A percentile compares a stretch with the other conserved stretches of the same genome.
phyloP scores from a whole-genome alignment of 2,329 filamentous ascomycete genomes.

The Lasiodiplodia theobromae region DNA sequence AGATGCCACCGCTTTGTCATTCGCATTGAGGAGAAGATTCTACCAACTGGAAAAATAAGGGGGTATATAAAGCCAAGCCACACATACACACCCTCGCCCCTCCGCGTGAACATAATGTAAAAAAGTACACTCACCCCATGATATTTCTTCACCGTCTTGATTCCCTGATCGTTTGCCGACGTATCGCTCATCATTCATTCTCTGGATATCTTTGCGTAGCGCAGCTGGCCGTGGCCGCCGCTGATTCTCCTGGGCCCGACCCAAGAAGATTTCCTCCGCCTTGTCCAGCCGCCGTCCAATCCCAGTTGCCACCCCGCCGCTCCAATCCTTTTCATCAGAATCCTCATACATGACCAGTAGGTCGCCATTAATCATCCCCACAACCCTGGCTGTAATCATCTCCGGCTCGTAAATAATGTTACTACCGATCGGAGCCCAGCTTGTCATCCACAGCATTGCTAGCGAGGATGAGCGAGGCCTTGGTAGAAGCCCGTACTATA shows the following conservation, averaged over 20 bases:
- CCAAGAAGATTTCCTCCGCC: background rate
- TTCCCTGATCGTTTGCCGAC: constrained; percentile 2
- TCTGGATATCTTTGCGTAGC: constrained; percentile 3
- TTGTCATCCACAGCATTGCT: background rate
- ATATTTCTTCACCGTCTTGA: constrained; percentile 5
- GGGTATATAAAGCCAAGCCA: constrained; percentile 27
- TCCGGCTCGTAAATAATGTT: background rate
- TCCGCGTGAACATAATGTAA: background rate
- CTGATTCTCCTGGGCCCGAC: background rate
- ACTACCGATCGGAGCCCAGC: background rate
- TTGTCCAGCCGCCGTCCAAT: background rate
- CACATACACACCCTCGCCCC: constrained; percentile 23
- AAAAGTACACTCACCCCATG: constrained; percentile 10
- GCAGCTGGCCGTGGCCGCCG: background rate
- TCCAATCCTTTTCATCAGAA: background rate
- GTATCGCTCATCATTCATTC: constrained; percentile 28
- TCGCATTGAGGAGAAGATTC: constrained; percentile 8
- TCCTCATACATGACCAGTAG: background rate
- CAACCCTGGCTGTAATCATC: background rate
- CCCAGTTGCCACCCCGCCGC: background rate
- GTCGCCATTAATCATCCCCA: constrained; percentile 18
- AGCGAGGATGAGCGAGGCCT: background rate
- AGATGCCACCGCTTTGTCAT: background rate
- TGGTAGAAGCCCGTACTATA: background rate
- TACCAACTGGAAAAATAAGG: constrained; percentile 17